phyloP scores from a whole-genome alignment of 228 moss, liverwort and hornwort species.

The Sphagnum fallax region DNA sequence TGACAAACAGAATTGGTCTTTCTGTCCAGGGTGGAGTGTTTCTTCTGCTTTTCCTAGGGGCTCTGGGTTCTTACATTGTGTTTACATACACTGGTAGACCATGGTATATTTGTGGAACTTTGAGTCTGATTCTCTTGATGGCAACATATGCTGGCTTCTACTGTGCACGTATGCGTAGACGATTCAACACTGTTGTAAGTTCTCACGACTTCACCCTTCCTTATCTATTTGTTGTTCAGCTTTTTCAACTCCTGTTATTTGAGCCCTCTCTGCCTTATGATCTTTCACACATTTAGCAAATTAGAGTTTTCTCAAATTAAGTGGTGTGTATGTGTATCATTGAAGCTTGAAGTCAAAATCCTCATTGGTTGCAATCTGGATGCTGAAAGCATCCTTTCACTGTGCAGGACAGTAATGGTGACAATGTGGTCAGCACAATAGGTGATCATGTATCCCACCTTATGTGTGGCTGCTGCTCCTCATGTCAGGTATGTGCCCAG shows the following conservation, averaged over 20 bases:
- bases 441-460: constrained; percentile 56
- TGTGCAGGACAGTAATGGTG: constrained; percentile 44
- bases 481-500: constrained; percentile 27
- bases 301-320: background rate
- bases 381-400: background rate
- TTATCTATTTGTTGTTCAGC: background rate
- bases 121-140: constrained; percentile 29
- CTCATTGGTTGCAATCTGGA: background rate
- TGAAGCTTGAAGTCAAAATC: background rate
- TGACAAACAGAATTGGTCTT: too few species aligned
- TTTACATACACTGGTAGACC: constrained; percentile 55
- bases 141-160: constrained; percentile 51
- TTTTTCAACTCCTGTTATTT: background rate
- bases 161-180: constrained; percentile 48
- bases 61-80: constrained; percentile 44
- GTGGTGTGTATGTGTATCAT: background rate
- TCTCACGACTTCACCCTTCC: background rate
- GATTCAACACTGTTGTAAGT: constrained; percentile 58
- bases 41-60: constrained; percentile 38
- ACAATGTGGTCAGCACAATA: constrained; percentile 46
- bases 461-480: constrained; percentile 58
- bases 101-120: constrained; percentile 50
- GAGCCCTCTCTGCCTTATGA: background rate
- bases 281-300: background rate
- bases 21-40: constrained; percentile 46